Evolutionary conservation across 768 basidiomycete genomes (phyloP), one percentile per base, ranked within the genome.

Genomic region (Porpolomopsis calyptriformis): DNA sequence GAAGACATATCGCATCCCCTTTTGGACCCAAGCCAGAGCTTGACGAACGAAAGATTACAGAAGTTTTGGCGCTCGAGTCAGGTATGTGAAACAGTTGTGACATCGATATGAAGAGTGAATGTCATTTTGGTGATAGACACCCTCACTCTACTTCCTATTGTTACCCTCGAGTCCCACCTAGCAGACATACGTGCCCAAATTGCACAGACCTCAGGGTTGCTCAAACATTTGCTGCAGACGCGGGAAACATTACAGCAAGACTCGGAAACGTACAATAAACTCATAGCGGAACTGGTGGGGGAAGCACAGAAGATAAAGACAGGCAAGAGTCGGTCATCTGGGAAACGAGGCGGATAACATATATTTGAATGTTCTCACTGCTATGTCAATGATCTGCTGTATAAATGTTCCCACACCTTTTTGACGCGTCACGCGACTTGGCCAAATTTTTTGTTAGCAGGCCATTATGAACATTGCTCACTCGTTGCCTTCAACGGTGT

Each of bases 281-380:
- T 92, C 47, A 96, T 96, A 49, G 92, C 83, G 22, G 90, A 90
- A 58, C 68, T 96, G 41, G 89, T 96, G n/a, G 80, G 80, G 35
- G 89, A 94, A 62, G 91, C 92, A 26, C 86, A 88, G 59, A 88
- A 85, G 62, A 71, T 80, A 45, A 87, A 85, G 57, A 77, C 77
- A 5, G 76, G 77, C 12, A 85, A 81, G 53, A 68, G 67, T 49
- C 65, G 67, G 51, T 66, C 71, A 24, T 65, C 55, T 20, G 18
- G 23, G 39, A 26, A 27, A 48, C 47, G 47, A 31, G 39, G 16
- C 24, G n/a, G 22, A 6, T 23, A 29, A 36, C 23, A 23, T 27
- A 43, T 37, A 8, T 43, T 36, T 49, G 12, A 24, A 7, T 4
- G 31, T 1, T 23, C 19, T n/a, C n/a, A n/a, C n/a, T n/a, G n/a